Percentiles rank a stretch among this genome's conserved stretches.
Conservation (phyloP, 2,329 filamentous ascomycete species). For the Penicillium concentricum region DNA sequence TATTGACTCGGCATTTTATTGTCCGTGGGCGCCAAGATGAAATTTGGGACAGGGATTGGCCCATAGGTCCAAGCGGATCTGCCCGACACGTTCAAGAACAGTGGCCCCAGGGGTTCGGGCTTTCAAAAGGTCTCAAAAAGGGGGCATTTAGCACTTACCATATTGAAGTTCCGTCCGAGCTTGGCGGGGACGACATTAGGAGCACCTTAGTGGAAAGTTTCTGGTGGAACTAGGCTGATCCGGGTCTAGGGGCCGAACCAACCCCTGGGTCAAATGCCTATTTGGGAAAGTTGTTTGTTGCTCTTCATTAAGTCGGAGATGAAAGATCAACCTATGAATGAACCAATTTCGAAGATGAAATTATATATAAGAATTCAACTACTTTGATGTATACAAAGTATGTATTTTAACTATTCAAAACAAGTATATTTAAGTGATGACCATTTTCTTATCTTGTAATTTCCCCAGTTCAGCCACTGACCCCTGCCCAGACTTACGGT, state of each 20-base stretch:
- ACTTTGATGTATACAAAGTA: neutral
- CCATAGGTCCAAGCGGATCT: neutral
- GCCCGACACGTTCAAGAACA: constrained; percentile 5
- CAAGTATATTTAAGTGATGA: no score
- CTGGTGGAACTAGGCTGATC: neutral
- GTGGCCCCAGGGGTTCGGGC: constrained; percentile 19
- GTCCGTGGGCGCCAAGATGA: neutral
- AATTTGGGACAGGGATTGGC: neutral
- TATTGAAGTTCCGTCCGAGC: neutral
- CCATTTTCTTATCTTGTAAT: neutral
- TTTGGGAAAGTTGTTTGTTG: constrained; percentile 8
- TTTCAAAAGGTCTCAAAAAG: neutral
- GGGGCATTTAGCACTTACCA: neutral
- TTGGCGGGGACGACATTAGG: neutral
- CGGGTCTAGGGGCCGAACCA: constrained; percentile 4
- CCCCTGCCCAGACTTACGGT: neutral
- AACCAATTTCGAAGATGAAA: neutral
- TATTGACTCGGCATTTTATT: constrained; percentile 5
- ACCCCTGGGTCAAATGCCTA: constrained; percentile 3
- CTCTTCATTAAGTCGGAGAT: neutral
- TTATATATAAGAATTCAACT: neutral
- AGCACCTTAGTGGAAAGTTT: neutral
- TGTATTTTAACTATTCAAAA: no score
- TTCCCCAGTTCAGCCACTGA: constrained; percentile 3
- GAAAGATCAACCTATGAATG: no score